These are phyloP conservation scores for Beauveria sp. DNA, from an alignment of 2,329 filamentous ascomycete genomes.

Conservation along the genomic window DNA sequence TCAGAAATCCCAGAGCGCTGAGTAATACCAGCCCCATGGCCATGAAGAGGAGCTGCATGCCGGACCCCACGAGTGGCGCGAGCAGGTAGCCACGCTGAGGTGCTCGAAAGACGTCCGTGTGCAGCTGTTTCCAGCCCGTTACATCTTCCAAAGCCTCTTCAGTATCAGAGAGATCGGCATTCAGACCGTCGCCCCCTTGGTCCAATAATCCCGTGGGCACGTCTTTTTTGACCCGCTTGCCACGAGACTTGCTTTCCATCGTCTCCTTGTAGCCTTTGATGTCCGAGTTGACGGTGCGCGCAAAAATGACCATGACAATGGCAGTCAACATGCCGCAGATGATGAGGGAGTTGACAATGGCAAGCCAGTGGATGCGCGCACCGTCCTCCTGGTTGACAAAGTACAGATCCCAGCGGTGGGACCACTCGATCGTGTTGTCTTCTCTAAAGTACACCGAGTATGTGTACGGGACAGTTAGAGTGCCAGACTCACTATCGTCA, in stretches of 20 bases:
- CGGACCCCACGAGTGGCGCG: slow-evolving; percentile 75
- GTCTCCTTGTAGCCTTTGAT: slow-evolving; percentile 67
- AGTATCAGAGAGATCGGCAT: slow-evolving; percentile 50
- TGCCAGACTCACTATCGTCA: slow-evolving; percentile 56
- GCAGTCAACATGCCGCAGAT: slow-evolving; percentile 74
- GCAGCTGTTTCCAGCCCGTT: slow-evolving; percentile 81
- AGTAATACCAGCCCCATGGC: slow-evolving; percentile 62
- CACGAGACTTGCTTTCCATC: slow-evolving; percentile 58
- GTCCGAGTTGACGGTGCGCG: slow-evolving; percentile 69
- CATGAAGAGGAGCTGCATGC: slow-evolving; percentile 83
- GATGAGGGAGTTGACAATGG: slow-evolving; percentile 78
- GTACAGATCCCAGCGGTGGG: slow-evolving; percentile 79
- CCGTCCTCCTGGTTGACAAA: slow-evolving; percentile 83
- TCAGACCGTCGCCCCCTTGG: slow-evolving; percentile 45
- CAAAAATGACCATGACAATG: slow-evolving; percentile 72
- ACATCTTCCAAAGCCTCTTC: slow-evolving; percentile 64
- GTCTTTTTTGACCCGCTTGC: slow-evolving; percentile 46
- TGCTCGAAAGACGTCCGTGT: slow-evolving; percentile 79
- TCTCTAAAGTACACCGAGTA: slow-evolving; percentile 89
- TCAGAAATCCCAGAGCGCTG: slow-evolving; percentile 69
- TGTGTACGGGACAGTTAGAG: slow-evolving; percentile 69
- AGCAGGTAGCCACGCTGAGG: slow-evolving; percentile 64
- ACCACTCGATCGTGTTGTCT: slow-evolving; percentile 73
- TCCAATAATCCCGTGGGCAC: slow-evolving; percentile 55
- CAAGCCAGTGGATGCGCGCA: slow-evolving; percentile 77